Conservation (phyloP, 1,284 basidiomycete genomes). For the Kwoniella shivajii region DNA sequence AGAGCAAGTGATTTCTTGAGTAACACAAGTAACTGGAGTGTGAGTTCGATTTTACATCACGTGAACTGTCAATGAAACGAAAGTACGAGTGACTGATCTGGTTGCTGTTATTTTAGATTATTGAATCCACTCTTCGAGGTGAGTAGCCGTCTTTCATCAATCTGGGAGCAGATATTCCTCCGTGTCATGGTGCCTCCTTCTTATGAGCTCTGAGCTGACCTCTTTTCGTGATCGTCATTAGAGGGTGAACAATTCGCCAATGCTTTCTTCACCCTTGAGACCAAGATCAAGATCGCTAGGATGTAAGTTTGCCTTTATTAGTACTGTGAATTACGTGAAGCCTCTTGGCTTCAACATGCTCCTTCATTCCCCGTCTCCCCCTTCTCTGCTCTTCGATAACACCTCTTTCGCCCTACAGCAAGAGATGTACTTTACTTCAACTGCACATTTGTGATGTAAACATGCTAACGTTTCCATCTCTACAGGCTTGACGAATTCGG, state of each 20-base stretch:
- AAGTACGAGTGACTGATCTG: neutral
- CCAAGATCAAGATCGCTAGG: constrained; percentile 99
- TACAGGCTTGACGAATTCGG: constrained; percentile 84
- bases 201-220: neutral
- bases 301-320: constrained; percentile 55
- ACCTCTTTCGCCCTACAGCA: no score
- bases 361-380: no score
- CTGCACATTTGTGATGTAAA: no score
- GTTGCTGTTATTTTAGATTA: constrained; percentile 61
- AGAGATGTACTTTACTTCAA: no score
- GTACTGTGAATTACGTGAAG: neutral
- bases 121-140: constrained; percentile 95
- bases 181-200: neutral
- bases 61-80: neutral
- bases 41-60: constrained; percentile 23
- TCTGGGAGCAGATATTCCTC: no score
- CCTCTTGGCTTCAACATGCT: neutral
- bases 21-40: constrained; percentile 86
- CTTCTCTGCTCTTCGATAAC: no score
- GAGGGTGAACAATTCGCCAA: constrained; percentile 99
- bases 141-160: constrained; percentile 36
- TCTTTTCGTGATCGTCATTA: constrained; percentile 45
- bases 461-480: no score
- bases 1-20: constrained; percentile 85
- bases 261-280: constrained; percentile 99